Conservation (phyloP, 352 stramenopile species). For the Pythium grandisporangium region DNA sequence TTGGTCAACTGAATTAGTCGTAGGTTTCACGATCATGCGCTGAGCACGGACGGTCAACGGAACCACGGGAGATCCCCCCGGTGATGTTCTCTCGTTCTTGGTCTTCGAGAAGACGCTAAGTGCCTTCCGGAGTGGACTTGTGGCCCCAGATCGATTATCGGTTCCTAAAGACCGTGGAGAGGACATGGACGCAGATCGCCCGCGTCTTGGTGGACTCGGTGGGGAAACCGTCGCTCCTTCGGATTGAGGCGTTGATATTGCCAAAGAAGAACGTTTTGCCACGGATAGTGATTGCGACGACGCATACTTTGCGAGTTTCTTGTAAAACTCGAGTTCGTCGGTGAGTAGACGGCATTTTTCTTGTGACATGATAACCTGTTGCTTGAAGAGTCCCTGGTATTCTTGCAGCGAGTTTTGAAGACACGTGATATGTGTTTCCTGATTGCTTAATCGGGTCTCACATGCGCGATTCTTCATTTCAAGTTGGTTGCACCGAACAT, state of each 20-base stretch:
- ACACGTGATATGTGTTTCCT: slow-evolving; percentile 65
- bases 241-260: neutral
- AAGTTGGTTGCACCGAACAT: slow-evolving; percentile 45
- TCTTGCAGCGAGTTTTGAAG: slow-evolving; percentile 71
- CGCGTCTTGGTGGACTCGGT: slow-evolving; percentile 3
- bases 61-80: neutral
- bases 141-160: neutral
- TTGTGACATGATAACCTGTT: slow-evolving; percentile 77
- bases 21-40: slow-evolving; percentile 30
- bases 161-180: neutral
- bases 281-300: neutral
- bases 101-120: slow-evolving; percentile 10
- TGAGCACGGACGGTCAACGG: slow-evolving; percentile 21
- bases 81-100: slow-evolving; percentile 1
- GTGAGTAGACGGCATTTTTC: slow-evolving; percentile 67
- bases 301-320: slow-evolving; percentile 48
- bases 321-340: slow-evolving; percentile 79
- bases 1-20: slow-evolving; percentile 1
- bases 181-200: neutral
- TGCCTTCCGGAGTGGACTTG: slow-evolving; percentile 4
- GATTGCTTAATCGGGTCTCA: slow-evolving; percentile 59
- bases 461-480: slow-evolving; percentile 63
- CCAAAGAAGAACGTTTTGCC: no score
- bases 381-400: slow-evolving; percentile 73
- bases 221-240: neutral